Evolutionary conservation across 108 stramenopile genomes (phyloP), one percentile per base, ranked within the genome.

Genomic region (Licmophora abbreviata): DNA sequence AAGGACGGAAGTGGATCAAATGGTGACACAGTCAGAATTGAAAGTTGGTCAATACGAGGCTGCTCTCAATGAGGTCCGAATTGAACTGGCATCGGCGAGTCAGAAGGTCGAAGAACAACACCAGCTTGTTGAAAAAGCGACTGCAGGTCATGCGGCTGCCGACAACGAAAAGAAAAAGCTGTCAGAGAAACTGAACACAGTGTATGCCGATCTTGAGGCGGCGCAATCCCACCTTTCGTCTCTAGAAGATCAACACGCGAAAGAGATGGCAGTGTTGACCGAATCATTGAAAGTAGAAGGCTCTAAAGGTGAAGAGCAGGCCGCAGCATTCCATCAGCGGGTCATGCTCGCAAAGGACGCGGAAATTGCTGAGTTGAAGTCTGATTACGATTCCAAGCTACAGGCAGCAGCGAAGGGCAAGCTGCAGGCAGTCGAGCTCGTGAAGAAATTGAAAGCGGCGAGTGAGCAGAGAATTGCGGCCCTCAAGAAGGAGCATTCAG

Each of bases 401-500:
- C 49, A 43, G 12, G 24, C 32, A 28, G 24, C 51, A 2, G 43
- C 56, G 61, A 59, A 69, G 54, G 69, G 69, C 36, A 36, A 49
- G 34, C 47, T 58, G 9, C 63, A 74, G 28, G 64, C 68, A 8
- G 37, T 74, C 18, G 61, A 68, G 17, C 17, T 69, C 1, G 64
- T 68, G 4, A 74, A 66, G 36, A 74, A 74, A 47, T 59, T 69
- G 43, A 74, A 73, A 36, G 63, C 62, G 18, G 73, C 73, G 14
- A 63, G 59, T 1, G 34, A 41, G 0, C 58, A 64, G 10, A 50
- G 33, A 24, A 30, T 38, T 6, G n/a, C 22, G 23, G 36, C 38
- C n/a, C 22, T 54, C 25, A 25, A 38, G 22, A 38, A 41, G 15
- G 36, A 50, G 15, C 27, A 35, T 12, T n/a, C n/a, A n/a, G n/a